Conservation (phyloP, 2,329 filamentous ascomycete species). For the Arthroderma sp. region DNA sequence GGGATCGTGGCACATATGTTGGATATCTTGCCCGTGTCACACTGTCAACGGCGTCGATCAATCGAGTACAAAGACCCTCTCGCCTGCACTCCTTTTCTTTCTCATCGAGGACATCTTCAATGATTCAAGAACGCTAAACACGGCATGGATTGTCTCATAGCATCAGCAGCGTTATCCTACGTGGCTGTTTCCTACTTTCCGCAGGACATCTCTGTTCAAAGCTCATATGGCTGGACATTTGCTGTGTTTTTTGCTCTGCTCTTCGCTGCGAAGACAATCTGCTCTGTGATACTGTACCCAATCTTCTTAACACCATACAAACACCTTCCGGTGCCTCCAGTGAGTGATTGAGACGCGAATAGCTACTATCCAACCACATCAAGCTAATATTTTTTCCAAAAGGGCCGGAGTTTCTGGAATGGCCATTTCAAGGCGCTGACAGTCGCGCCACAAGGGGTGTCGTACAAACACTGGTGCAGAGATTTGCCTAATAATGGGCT, state of each 20-base stretch:
- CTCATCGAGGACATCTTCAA: no score
- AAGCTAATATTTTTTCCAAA: background rate
- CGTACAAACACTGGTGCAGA: conserved; percentile 38
- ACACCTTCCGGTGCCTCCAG: conserved; percentile 41
- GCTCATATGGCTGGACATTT: conserved; percentile 4
- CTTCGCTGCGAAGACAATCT: conserved; percentile 10
- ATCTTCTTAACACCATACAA: conserved; percentile 45
- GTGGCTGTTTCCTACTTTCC: conserved; percentile 3
- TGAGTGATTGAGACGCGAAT: conserved; percentile 17
- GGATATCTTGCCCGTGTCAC: no score
- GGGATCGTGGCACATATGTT: no score
- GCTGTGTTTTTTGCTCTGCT: background rate
- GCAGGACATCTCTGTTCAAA: background rate
- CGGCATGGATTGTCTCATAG: no score
- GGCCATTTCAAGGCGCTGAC: conserved; percentile 31
- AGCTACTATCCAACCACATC: background rate
- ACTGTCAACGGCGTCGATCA: no score
- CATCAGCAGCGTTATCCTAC: background rate
- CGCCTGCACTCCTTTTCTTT: no score
- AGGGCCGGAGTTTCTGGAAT: conserved; percentile 31
- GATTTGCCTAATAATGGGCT: conserved; percentile 54
- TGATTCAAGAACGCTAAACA: no score
- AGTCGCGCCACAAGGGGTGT: conserved; percentile 27
- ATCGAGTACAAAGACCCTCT: no score
- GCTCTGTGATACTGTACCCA: conserved; percentile 42